phyloP scores from a whole-genome alignment of 2,329 filamentous ascomycete species.

The Fusarium devonianum region DNA sequence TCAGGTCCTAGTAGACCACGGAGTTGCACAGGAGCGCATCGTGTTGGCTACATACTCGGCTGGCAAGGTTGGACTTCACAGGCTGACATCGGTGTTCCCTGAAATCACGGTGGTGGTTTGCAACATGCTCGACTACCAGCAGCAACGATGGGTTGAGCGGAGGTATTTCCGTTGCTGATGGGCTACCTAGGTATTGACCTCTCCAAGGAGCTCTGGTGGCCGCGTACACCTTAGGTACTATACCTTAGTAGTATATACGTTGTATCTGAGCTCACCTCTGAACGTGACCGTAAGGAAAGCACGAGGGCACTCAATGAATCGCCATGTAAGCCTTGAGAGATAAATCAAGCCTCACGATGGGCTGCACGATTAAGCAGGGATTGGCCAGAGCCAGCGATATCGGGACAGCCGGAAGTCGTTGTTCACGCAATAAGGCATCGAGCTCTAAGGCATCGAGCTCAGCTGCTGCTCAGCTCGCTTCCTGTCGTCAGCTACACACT shows the following conservation, averaged over 20 bases:
- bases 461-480: slow-evolving; percentile 2
- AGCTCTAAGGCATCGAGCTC: background rate
- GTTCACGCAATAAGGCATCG: too few species aligned
- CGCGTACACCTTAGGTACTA: slow-evolving; percentile 1
- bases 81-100: slow-evolving; percentile 88
- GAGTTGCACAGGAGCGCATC: slow-evolving; percentile 82
- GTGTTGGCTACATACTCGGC: slow-evolving; percentile 94
- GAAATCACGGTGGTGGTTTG: slow-evolving; percentile 86
- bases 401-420: slow-evolving; percentile 5
- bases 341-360: too few species aligned
- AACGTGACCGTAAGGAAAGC: too few species aligned
- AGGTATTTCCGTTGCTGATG: slow-evolving; percentile 85
- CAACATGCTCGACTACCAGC: slow-evolving; percentile 79
- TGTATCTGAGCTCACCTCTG: too few species aligned
- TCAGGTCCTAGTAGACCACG: slow-evolving; percentile 93
- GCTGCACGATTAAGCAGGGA: too few species aligned
- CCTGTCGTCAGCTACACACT: slow-evolving; percentile 9
- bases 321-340: slow-evolving; percentile 1
- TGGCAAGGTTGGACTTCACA: slow-evolving; percentile 81
- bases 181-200: background rate
- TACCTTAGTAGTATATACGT: slow-evolving; percentile 14
- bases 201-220: background rate
- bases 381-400: too few species aligned
- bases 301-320: too few species aligned
- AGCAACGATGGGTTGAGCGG: slow-evolving; percentile 89